Conservation (phyloP, 164 flowering plant species). For the Macadamia integrifolia region DNA sequence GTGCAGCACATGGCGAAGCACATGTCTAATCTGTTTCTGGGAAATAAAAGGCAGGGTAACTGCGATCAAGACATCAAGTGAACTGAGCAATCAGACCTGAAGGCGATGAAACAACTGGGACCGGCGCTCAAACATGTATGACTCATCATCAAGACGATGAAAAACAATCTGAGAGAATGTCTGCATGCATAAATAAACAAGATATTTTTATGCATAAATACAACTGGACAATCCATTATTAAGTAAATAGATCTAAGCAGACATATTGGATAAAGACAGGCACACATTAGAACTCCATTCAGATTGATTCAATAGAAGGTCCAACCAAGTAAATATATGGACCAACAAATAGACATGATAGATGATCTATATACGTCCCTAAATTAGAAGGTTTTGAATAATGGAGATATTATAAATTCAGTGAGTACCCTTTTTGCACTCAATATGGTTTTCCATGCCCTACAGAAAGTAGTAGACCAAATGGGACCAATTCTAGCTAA, state of each 20-base stretch:
- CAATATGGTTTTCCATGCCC: too few species aligned
- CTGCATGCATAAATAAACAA: slow-evolving; percentile 37
- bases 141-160: slow-evolving; percentile 86
- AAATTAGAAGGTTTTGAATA: too few species aligned
- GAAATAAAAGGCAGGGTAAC: neutral
- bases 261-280: neutral
- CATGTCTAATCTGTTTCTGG: neutral
- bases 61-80: neutral
- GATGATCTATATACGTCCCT: neutral
- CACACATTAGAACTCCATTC: neutral
- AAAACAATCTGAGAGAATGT: slow-evolving; percentile 81
- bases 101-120: slow-evolving; percentile 93
- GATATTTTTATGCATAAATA: neutral
- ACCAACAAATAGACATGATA: neutral
- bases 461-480: too few species aligned
- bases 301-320: neutral
- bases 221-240: neutral
- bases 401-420: too few species aligned
- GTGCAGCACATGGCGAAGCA: neutral
- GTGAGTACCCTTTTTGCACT: too few species aligned
- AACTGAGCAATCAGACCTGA: slow-evolving; percentile 46
- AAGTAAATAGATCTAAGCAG: neutral
- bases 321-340: neutral
- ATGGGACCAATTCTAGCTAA: too few species aligned
- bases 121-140: slow-evolving; percentile 79